Evolutionary conservation across 345 rosid species (phyloP).

Genomic region (Noccaea bulbosa): DNA sequence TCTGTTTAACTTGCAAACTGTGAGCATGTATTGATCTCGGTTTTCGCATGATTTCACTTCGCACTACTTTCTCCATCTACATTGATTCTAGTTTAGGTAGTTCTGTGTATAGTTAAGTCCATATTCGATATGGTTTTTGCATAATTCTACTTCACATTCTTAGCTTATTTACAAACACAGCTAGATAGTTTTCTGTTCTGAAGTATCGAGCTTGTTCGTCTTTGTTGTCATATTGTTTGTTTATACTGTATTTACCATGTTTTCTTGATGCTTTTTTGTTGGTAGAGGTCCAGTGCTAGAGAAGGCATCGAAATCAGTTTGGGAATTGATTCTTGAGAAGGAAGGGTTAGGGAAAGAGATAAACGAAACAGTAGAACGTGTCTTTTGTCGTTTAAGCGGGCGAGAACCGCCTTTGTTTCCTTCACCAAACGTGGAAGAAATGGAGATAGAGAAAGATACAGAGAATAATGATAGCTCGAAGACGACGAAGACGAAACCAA

Average conservation of each 20-base stretch:
- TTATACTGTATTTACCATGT: not conserved
- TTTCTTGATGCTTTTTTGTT: constrained; percentile 11
- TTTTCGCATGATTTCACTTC: no score
- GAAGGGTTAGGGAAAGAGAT: constrained; percentile 78
- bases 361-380: constrained; percentile 67
- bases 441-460: constrained; percentile 48
- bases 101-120: not conserved
- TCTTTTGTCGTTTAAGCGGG: constrained; percentile 77
- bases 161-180: not conserved
- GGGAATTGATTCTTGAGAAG: constrained; percentile 88
- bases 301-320: constrained; percentile 95
- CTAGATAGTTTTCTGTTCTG: not conserved
- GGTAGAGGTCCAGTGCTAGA: constrained; percentile 83
- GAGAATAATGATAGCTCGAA: constrained; percentile 51
- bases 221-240: not conserved
- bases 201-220: not conserved
- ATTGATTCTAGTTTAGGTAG: not conserved
- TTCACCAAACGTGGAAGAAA: constrained; percentile 48
- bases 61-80: not conserved
- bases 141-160: not conserved
- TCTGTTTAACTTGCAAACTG: not conserved
- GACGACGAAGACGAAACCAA: constrained; percentile 50
- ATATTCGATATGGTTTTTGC: no score
- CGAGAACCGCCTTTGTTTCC: constrained; percentile 75
- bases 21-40: not conserved